These are phyloP conservation scores for Obba rivulosa DNA, from an alignment of 768 basidiomycete species.

Conservation along the genomic window DNA sequence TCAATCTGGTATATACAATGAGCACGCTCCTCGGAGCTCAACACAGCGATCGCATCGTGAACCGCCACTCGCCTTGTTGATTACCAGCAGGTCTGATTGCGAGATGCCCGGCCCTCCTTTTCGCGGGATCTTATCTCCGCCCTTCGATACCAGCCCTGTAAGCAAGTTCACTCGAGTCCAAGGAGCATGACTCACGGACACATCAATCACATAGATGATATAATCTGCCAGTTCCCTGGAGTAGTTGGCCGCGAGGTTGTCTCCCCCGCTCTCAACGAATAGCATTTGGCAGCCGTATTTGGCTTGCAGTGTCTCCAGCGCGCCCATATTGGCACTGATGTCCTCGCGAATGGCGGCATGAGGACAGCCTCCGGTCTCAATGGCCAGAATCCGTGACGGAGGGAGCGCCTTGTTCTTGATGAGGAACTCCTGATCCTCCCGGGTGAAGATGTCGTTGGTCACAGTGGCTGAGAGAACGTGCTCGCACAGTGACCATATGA, in stretches of 20 bases:
- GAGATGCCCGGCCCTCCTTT: conserved; percentile 99
- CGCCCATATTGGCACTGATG: conserved; percentile 95
- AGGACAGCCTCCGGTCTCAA: conserved; percentile 97
- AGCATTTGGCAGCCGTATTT: conserved; percentile 87
- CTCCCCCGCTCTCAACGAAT: conserved; percentile 94
- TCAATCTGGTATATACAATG: conserved; percentile 58
- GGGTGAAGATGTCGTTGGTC: conserved; percentile 99
- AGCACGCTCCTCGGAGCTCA: not conserved
- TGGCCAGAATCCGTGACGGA: conserved; percentile 81
- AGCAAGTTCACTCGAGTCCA: not conserved
- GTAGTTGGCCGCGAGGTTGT: conserved; percentile 96
- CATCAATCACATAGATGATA: conserved; percentile 91
- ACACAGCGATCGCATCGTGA: too few relatives aligned
- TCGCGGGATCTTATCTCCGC: conserved; percentile 96
- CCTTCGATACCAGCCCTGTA: conserved; percentile 40
- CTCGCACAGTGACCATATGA: not conserved
- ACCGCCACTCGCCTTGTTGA: conserved; percentile 75
- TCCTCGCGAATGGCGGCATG: conserved; percentile 98
- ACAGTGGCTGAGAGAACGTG: conserved; percentile 61
- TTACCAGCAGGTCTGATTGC: conserved; percentile 87
- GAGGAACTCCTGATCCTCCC: conserved; percentile 96
- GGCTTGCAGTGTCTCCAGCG: conserved; percentile 89
- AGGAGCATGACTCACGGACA: conserved; percentile 44
- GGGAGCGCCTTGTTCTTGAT: conserved; percentile 90
- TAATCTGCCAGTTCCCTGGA: conserved; percentile 95